phyloP scores from a whole-genome alignment of 306 rosid genomes.

The Cucurbita pepo region DNA sequence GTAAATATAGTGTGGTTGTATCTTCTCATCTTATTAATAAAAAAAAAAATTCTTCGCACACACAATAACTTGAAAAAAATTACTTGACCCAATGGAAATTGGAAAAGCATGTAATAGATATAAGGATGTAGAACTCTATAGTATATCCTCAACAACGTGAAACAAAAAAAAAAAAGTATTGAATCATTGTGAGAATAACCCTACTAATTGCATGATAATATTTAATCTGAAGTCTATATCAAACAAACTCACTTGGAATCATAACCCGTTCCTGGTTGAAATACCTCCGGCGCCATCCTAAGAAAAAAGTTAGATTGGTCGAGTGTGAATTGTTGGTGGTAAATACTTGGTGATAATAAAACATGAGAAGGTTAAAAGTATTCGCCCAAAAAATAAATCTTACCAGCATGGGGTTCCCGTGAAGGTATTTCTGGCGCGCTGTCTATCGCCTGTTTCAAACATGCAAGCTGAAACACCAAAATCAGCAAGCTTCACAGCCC shows the following conservation, averaged over 20 bases:
- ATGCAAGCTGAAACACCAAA: constrained; percentile 96
- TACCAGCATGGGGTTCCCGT: constrained; percentile 99
- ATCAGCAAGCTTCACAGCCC: constrained; percentile 79
- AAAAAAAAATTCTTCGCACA: too few relatives aligned
- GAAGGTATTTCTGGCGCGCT: constrained; percentile 73
- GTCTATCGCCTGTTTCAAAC: constrained; percentile 94
- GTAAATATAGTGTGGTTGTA: too few relatives aligned
- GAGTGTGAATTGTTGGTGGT: constrained; percentile 2
- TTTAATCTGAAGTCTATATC: neutral
- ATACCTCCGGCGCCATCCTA: constrained; percentile 99
- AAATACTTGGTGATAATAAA: neutral
- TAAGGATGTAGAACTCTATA: neutral
- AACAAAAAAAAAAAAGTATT: neutral
- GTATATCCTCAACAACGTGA: neutral
- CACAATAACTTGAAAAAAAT: too few relatives aligned
- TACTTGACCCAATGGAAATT: too few relatives aligned
- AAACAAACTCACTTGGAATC: constrained; percentile 70
- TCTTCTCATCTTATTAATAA: too few relatives aligned
- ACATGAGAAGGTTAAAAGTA: neutral
- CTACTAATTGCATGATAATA: neutral
- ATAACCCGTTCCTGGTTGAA: constrained; percentile 97
- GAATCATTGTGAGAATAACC: neutral
- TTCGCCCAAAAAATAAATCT: neutral
- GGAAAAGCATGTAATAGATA: neutral
- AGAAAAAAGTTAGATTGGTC: constrained; percentile 1